A percentile compares a stretch with the other conserved stretches of the same genome.
phyloP scores from a whole-genome alignment of 352 stramenopile genomes.

The Peronospora farinosa region DNA sequence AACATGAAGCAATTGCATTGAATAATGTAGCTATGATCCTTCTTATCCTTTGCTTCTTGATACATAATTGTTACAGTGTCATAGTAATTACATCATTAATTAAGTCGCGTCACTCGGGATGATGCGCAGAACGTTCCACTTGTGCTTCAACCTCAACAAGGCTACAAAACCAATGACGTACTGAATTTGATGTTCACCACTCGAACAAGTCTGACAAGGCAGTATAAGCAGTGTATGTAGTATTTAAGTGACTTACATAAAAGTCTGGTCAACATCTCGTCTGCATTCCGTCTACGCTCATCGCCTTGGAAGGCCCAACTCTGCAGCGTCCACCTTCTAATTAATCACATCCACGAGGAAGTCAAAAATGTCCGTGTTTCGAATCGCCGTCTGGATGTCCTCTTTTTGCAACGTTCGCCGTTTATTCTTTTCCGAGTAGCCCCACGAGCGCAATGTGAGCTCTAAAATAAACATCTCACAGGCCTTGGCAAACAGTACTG shows the following conservation, averaged over 20 bases:
- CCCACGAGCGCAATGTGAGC: conserved; percentile 92
- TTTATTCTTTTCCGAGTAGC: conserved; percentile 86
- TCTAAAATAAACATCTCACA: conserved; percentile 99
- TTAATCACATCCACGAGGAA: conserved; percentile 95
- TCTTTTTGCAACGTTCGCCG: conserved; percentile 96
- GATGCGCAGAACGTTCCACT: no score
- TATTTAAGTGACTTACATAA: neutral
- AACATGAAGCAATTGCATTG: neutral
- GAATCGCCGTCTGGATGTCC: conserved; percentile 96
- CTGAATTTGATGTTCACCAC: no score
- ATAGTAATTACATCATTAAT: no score
- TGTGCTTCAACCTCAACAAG: no score
- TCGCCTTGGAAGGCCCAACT: neutral
- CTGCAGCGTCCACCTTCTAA: no score
- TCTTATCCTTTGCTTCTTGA: no score
- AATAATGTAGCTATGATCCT: no score
- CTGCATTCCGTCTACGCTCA: conserved; percentile 3
- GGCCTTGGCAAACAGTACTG: conserved; percentile 98
- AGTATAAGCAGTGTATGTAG: neutral
- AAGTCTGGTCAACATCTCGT: neutral
- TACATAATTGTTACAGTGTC: no score
- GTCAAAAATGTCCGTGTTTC: conserved; percentile 98
- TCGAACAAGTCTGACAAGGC: neutral
- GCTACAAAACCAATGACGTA: no score
- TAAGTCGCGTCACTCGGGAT: no score